Evolutionary conservation across 2,329 filamentous ascomycete species (phyloP).

Genomic region (Fusarium agapanthi): DNA sequence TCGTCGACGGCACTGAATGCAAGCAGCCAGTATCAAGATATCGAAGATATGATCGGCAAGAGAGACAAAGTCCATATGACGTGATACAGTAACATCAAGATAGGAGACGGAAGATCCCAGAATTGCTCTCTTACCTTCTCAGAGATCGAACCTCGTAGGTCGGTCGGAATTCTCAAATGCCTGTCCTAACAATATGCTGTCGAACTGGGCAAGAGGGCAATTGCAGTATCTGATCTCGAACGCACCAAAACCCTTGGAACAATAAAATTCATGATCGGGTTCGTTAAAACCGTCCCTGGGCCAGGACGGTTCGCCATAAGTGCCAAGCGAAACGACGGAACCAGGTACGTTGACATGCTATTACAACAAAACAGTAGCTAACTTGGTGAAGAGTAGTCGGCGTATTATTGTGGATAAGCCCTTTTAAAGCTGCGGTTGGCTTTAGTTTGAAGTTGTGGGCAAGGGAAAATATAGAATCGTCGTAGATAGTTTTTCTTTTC

Average conservation of each 20-base stretch:
- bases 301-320: neutral
- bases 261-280: fast-evolving
- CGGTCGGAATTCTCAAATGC: neutral
- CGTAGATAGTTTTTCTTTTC: neutral
- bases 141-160: neutral
- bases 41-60: neutral
- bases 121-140: neutral
- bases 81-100: neutral
- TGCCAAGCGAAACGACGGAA: neutral
- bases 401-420: neutral
- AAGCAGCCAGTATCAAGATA: neutral
- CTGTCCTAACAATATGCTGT: neutral
- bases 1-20: neutral
- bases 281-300: neutral
- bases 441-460: neutral
- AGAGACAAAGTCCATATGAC: too few species aligned
- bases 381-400: neutral
- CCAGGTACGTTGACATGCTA: neutral
- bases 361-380: neutral
- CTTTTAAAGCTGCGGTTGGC: neutral
- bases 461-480: neutral
- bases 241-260: fast-evolving
- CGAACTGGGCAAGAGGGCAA: neutral
- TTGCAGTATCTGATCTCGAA: neutral
- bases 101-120: neutral